Base-by-base conservation (phyloP, 768 basidiomycete genomes). In the Nidularia pulvinata region DNA sequence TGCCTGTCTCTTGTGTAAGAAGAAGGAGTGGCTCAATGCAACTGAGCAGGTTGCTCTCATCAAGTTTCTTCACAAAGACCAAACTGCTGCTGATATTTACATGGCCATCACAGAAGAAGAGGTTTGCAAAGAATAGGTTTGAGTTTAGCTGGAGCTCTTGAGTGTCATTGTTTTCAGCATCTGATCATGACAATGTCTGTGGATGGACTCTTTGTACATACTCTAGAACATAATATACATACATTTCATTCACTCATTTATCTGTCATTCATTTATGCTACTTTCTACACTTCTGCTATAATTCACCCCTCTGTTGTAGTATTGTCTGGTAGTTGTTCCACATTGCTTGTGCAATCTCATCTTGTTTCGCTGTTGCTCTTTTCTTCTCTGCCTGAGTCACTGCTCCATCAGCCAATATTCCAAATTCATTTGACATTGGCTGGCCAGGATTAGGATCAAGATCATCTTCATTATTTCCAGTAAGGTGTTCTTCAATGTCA, bases 291-390 rank as follows among this genome's bases (percentile, higher is more conserved):
- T 25, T 50, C 50, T 53, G 46, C 34, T 54, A 36, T 16, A 39
- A 25, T 37, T n/a, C 33, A 39, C 34, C 30, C 11, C 46, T 16
- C 43, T 35, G 3, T 33, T 49, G 53, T 43, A 48, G 13, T 32
- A 32, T 46, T 30, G 32, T 33, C 44, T 57, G 46, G 46, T 57
- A 57, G 34, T 46, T 33, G 43, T 58, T 32, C 59, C 65, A 55
- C 52, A 54, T 69, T 10, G 60, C 60, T 25, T 60, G 53, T 46
- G 64, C 63, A 50, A 61, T 46, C 46, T 62, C 58, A 57, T 61
- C 55, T 9, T 34, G 48, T 6, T 48, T 33, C 43, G n/a, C 5
- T 33, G 42, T 42, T 53, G 59, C 57, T 39, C 35, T 10, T 4
- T 30, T 25, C 19, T 51, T 45, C 54, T 58, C 48, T n/a, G 46